phyloP scores from a whole-genome alignment of 495 filamentous ascomycete genomes.

The Sabuloglossum arenarium region DNA sequence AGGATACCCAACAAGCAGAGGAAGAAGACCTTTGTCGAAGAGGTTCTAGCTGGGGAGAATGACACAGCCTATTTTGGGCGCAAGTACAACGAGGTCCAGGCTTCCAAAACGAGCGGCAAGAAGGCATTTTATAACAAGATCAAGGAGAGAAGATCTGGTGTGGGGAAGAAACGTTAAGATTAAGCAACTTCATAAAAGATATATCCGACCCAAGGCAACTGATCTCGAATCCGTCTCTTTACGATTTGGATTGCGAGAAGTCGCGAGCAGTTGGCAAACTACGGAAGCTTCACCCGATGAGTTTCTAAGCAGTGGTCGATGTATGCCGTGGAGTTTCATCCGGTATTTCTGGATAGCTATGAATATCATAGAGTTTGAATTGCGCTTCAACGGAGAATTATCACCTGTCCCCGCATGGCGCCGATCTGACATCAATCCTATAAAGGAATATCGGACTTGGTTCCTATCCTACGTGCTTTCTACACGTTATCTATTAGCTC shows the following conservation, averaged over 20 bases:
- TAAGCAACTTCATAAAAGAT: neutral
- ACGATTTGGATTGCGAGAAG: no score
- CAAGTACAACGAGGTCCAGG: slow-evolving; percentile 52
- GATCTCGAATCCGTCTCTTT: no score
- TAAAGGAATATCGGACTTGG: neutral
- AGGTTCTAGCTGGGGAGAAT: slow-evolving; percentile 48
- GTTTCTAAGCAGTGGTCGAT: neutral
- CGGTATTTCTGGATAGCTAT: neutral
- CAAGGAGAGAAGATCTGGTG: slow-evolving; percentile 30
- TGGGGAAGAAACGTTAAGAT: neutral
- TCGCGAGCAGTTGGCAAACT: no score
- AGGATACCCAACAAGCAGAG: slow-evolving; percentile 70
- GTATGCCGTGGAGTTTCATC: neutral
- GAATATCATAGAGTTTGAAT: neutral
- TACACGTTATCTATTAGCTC: neutral
- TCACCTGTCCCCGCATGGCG: no score
- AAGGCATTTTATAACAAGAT: slow-evolving; percentile 50
- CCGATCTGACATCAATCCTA: neutral
- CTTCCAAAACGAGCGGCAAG: slow-evolving; percentile 46
- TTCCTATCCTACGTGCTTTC: neutral
- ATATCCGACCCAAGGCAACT: neutral
- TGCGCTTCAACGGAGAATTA: neutral
- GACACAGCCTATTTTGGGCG: slow-evolving; percentile 38
- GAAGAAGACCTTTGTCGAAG: slow-evolving; percentile 79
- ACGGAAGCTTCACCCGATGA: neutral